These are phyloP conservation scores for Zymoseptoria passerinii DNA, from an alignment of 2,329 filamentous ascomycete genomes.

Conservation along the genomic window DNA sequence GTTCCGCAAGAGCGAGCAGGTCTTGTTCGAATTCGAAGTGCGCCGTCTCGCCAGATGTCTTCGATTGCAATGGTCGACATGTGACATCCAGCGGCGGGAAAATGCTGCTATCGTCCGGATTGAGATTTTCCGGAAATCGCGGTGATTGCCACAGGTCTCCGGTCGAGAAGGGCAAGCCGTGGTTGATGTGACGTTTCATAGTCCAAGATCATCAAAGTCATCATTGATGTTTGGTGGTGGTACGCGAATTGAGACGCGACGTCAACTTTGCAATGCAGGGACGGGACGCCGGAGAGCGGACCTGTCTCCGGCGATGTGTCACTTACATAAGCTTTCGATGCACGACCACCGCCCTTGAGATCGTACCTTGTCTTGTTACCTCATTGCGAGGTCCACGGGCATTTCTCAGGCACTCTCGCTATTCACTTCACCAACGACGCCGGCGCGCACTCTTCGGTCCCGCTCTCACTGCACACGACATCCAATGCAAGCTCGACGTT, in stretches of 20 bases:
- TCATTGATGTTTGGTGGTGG: neutral
- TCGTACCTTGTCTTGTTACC: neutral
- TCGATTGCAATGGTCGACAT: neutral
- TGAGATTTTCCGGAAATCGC: conserved; percentile 1
- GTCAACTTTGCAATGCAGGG: neutral
- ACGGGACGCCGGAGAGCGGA: neutral
- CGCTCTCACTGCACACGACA: neutral
- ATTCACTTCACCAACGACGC: neutral
- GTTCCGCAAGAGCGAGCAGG: conserved; percentile 27
- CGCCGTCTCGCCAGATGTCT: neutral
- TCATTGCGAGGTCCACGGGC: neutral
- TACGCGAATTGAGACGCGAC: neutral
- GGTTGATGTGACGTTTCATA: neutral
- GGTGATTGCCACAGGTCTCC: conserved; percentile 17
- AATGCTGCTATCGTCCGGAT: conserved; percentile 8
- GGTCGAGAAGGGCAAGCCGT: conserved; percentile 19
- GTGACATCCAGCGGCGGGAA: conserved; percentile 8
- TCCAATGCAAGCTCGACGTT: conserved; percentile 28
- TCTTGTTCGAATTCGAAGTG: conserved; percentile 9
- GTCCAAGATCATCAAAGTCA: neutral
- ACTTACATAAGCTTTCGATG: neutral
- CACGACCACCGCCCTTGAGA: neutral
- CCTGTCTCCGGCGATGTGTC: neutral
- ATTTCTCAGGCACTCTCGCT: neutral
- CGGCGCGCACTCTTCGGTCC: neutral